Conservation (phyloP, 2,329 filamentous ascomycete species). For the Aspergillus hiratsukae region DNA sequence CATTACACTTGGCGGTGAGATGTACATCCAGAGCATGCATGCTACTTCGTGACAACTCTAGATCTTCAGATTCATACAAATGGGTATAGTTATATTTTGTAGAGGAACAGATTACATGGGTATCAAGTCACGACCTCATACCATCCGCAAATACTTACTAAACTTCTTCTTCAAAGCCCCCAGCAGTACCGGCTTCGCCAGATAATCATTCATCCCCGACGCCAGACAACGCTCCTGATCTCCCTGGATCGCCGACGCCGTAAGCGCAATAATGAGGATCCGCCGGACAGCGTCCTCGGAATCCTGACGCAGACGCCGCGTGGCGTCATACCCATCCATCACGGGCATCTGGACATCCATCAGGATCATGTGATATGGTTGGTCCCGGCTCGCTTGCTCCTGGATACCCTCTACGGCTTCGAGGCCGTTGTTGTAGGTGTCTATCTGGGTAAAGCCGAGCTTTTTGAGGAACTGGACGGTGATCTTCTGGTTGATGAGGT, state of each 20-base stretch:
- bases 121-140: too few relatives aligned
- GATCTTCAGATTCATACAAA: too few relatives aligned
- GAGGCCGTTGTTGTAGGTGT: slow-evolving; percentile 84
- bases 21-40: too few relatives aligned
- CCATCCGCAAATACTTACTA: too few relatives aligned
- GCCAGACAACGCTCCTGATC: slow-evolving; percentile 93
- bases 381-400: slow-evolving; percentile 63
- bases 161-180: too few relatives aligned
- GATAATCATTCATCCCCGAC: slow-evolving; percentile 95
- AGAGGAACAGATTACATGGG: too few relatives aligned
- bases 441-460: slow-evolving; percentile 75
- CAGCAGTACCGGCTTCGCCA: slow-evolving; percentile 70
- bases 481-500: slow-evolving; percentile 90
- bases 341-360: slow-evolving; percentile 98
- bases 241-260: slow-evolving; percentile 92
- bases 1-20: too few relatives aligned
- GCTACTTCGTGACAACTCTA: too few relatives aligned
- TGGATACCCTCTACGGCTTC: slow-evolving; percentile 82
- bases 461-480: slow-evolving; percentile 75
- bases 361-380: slow-evolving; percentile 81
- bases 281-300: slow-evolving; percentile 20
- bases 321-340: slow-evolving; percentile 88
- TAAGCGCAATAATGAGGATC: slow-evolving; percentile 88
- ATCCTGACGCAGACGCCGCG: slow-evolving; percentile 74
- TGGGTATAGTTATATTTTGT: too few relatives aligned